Base-by-base conservation (phyloP, 495 filamentous ascomycete species). In the Jackrogersella multiformis region DNA sequence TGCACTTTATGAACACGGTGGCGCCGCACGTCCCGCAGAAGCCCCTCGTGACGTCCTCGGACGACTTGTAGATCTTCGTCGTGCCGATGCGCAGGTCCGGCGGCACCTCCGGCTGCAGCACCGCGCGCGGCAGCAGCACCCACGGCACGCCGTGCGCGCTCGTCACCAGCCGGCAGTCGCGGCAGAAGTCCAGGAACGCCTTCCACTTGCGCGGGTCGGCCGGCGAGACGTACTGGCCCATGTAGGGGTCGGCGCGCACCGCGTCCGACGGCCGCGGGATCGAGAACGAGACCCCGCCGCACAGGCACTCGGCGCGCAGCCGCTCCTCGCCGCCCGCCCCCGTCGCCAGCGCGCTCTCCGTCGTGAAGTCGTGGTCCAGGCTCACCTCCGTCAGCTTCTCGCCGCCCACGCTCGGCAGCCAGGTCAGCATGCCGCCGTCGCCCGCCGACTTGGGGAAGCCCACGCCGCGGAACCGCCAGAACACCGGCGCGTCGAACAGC, bases 11-110 rank as follows among this genome's bases (percentile, higher is more conserved):
- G 38, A 91, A 89, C 2, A 87, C 82, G 0, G 80, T 88, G 0
- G 88, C 88, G 0, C 89, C 89, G 67, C 90, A 92, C 1, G 48
- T 64, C 0, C 75, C 73, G 66, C 89, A 92, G 71, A 91, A 91
- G 44, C 85, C 81, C 21, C 88, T 75, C 55, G 79, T 81, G 15
- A 86, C 81, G 1, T 72, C 76, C 5, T 79, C 71, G 4, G 84
- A 88, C 5, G 84, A 88, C 7, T 75, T 61, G 68, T 88, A 89
- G 10, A 64, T 73, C 63, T 79, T 82, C 73, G 89, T 70, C 7
- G 84, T 88, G 3, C 86, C 84, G 24, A 71, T 57, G 26, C 61
- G 59, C 32, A 87, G 84, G 15, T 78, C 70, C 1, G 80, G 41
- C 4, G 75, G 69, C 4, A 58, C 72, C 23, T 54, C 77, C 57